phyloP scores from a whole-genome alignment of 1,139 yeast genomes.

The Yarrowia galli region DNA sequence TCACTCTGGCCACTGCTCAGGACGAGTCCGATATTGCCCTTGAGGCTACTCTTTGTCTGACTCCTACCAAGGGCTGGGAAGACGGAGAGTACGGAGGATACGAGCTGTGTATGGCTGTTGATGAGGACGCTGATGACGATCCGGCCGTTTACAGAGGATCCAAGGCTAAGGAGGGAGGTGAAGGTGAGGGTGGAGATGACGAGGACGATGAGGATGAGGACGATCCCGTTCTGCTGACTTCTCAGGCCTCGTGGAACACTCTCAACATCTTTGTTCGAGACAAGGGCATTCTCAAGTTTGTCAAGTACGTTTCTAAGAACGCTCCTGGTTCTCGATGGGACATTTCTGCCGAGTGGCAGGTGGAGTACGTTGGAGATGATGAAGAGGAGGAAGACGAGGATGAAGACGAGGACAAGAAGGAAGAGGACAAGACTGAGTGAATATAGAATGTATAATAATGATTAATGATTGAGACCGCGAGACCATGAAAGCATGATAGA shows the following conservation, averaged over 20 bases:
- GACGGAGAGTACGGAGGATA: constrained; percentile 93
- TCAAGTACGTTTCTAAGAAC: constrained; percentile 86
- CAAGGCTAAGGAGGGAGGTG: constrained; percentile 54
- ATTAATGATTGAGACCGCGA: background rate
- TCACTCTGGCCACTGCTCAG: constrained; percentile 76
- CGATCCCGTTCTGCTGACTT: constrained; percentile 80
- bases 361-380: constrained; percentile 56
- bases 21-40: constrained; percentile 50
- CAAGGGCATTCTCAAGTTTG: constrained; percentile 81
- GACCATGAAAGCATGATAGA: too few species aligned
- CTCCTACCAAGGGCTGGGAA: constrained; percentile 85
- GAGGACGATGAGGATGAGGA: constrained; percentile 59
- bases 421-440: background rate
- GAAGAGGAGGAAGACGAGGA: constrained; percentile 48
- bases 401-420: constrained; percentile 43
- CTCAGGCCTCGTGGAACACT: constrained; percentile 85
- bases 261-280: constrained; percentile 82
- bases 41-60: constrained; percentile 76
- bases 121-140: constrained; percentile 45
- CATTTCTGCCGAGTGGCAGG: constrained; percentile 79
- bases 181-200: constrained; percentile 53
- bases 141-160: constrained; percentile 47
- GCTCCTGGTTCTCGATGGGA: constrained; percentile 97
- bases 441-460: constrained; percentile 15
- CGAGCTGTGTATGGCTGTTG: constrained; percentile 71